Conservation (phyloP, 306 rosid species). For the Quercus glauca region DNA sequence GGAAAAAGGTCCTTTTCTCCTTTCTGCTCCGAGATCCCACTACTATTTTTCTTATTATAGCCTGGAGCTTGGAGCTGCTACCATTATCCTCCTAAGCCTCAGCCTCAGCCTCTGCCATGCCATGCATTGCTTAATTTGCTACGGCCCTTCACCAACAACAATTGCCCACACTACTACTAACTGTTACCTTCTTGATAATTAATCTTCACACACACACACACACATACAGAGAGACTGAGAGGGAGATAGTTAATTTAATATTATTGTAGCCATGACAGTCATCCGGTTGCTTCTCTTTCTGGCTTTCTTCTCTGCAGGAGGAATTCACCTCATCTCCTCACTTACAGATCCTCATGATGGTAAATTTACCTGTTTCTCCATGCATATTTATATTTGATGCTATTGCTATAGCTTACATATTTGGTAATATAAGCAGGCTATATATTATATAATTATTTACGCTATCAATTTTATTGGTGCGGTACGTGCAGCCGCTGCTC, state of each 20-base stretch:
- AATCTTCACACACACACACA: not conserved
- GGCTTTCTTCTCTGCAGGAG: conserved; percentile 39
- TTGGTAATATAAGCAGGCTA: no score
- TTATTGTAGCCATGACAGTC: conserved; percentile 30
- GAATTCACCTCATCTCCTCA: conserved; percentile 40
- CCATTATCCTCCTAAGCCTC: conserved; percentile 9
- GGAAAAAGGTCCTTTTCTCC: conserved; percentile 15
- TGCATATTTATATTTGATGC: not conserved
- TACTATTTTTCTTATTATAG: not conserved
- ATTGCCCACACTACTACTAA: not conserved
- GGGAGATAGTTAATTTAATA: not conserved
- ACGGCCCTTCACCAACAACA: not conserved
- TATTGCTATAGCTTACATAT: no score
- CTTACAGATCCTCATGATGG: conserved; percentile 61
- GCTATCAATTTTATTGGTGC: not conserved
- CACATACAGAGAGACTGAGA: not conserved
- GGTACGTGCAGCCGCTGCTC: conserved; percentile 50
- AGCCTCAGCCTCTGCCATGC: conserved; percentile 9
- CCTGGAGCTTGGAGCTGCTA: no score
- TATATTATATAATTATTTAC: no score
- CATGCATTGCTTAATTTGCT: no score
- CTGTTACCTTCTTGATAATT: not conserved
- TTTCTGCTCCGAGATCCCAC: not conserved
- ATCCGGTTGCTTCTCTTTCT: conserved; percentile 40
- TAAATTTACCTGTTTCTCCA: conserved; percentile 23